Evolutionary conservation across 345 rosid species (phyloP).

Genomic region (Populus davidiana): DNA sequence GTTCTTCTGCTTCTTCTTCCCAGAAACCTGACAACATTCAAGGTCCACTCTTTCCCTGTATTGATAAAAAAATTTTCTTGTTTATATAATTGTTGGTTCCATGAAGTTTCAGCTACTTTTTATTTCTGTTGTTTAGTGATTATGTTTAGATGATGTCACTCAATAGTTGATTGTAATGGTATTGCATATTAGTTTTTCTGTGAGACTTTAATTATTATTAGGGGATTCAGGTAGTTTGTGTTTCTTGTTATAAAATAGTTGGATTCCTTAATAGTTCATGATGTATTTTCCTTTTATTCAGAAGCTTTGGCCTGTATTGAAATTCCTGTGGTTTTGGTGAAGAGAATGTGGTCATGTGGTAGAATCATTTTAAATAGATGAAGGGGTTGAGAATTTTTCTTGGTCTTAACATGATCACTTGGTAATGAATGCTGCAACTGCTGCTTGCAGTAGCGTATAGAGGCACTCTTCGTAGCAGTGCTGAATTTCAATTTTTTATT

Average conservation of each 20-base stretch:
- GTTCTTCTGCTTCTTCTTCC: conserved; percentile 83
- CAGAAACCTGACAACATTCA: conserved; percentile 56
- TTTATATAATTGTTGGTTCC: not conserved
- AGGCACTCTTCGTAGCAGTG: not conserved
- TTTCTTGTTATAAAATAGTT: not conserved
- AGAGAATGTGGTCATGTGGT: not conserved
- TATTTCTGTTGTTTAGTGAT: not conserved
- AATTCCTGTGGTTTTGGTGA: not conserved
- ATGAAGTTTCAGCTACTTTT: not conserved
- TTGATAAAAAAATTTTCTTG: not conserved
- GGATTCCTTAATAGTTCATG: not conserved
- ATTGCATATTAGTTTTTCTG: not conserved
- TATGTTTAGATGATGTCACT: not conserved
- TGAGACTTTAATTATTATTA: not conserved
- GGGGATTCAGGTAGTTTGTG: not conserved
- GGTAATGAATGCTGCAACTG: not conserved
- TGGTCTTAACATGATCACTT: not conserved
- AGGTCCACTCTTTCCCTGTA: conserved; percentile 26
- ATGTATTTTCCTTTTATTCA: not conserved
- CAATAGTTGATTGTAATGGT: not conserved
- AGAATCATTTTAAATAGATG: not conserved
- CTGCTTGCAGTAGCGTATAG: too few species aligned
- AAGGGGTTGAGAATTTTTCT: not conserved
- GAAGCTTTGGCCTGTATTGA: not conserved
- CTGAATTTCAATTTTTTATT: not conserved